Conservation (phyloP, 1,139 yeast genomes). For the Candida tetrigidarum region DNA sequence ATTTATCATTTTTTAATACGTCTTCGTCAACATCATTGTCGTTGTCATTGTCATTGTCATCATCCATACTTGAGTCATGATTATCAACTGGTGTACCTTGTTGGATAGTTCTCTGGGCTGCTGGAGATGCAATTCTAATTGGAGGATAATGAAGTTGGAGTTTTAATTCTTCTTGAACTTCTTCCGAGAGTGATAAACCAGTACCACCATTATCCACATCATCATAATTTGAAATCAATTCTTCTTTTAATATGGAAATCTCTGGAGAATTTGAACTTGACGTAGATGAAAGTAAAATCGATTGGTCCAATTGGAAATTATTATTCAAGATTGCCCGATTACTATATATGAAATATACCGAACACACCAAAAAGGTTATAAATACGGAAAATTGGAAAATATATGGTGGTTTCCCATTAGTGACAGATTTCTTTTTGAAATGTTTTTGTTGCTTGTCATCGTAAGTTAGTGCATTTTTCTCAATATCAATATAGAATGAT, state of each 20-base stretch:
- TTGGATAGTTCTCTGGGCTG: conserved; percentile 30
- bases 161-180: conserved; percentile 8
- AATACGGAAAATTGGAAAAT: conserved; percentile 2
- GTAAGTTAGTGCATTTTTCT: conserved; percentile 15
- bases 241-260: conserved; percentile 5
- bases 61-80: neutral
- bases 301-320: conserved; percentile 11
- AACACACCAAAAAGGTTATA: neutral
- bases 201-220: conserved; percentile 4
- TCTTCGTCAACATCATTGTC: too few relatives aligned
- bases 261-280: conserved; percentile 3
- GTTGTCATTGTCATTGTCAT: neutral
- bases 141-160: conserved; percentile 2
- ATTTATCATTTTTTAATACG: neutral
- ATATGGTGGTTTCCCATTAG: conserved; percentile 2
- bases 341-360: conserved; percentile 1
- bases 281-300: conserved; percentile 9
- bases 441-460: conserved; percentile 5
- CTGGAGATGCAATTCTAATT: conserved; percentile 12
- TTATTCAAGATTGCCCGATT: conserved; percentile 1
- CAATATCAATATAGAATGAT: conserved; percentile 23
- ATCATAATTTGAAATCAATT: neutral
- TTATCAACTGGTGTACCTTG: neutral
- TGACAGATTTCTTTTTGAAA: neutral
- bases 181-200: conserved; percentile 4